Base-by-base conservation (phyloP, 2,329 filamentous ascomycete genomes). In the Colletotrichum truncatum region DNA sequence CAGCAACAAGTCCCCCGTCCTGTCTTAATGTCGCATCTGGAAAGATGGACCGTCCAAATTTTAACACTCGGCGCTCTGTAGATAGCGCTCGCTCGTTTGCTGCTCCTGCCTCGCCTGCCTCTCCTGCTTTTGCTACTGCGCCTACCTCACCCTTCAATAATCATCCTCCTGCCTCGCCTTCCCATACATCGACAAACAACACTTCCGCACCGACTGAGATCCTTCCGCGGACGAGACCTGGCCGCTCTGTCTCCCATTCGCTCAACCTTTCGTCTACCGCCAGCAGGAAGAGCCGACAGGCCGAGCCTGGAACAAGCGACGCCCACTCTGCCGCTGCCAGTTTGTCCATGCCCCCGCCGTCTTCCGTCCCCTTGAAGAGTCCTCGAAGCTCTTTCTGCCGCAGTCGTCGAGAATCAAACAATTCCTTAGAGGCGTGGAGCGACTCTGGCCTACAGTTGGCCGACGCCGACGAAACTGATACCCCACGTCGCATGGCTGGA, bases 291-390 rank as follows among this genome's bases (percentile, higher is more conserved):
- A 82, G 84, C 69, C 82, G 84, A 59, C 83, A 87, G 74, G 84
- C 84, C 61, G 88, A 91, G 71, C 82, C 89, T 32, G 86, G 86
- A 68, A 86, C 85, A 28, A 86, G 84, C 66, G 83, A 85, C 60
- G 81, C 82, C 67, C 83, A 86, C 74, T 83, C 85, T 67, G 87
- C 88, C 63, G 83, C 84, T 72, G 83, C 88, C 61, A 90, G 83
- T 75, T 82, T 90, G 66, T 90, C 87, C 69, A 90, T 91, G 85
- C 87, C 89, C 38, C 84, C 87, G 62, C 82, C 85, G 28, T 73
- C 78, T 16, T 71, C 79, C 23, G 74, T 76, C 67, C 76, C 82
- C 11, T 71, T 83, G 59, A 81, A 75, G 64, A 78, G 77, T 58
- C 78, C 82, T 66, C 77, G 79, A 67, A 75, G 79, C 53, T 76